These are phyloP conservation scores for Epichloe gansuensis DNA, from an alignment of 2,329 filamentous ascomycete species.

Conservation along the genomic window DNA sequence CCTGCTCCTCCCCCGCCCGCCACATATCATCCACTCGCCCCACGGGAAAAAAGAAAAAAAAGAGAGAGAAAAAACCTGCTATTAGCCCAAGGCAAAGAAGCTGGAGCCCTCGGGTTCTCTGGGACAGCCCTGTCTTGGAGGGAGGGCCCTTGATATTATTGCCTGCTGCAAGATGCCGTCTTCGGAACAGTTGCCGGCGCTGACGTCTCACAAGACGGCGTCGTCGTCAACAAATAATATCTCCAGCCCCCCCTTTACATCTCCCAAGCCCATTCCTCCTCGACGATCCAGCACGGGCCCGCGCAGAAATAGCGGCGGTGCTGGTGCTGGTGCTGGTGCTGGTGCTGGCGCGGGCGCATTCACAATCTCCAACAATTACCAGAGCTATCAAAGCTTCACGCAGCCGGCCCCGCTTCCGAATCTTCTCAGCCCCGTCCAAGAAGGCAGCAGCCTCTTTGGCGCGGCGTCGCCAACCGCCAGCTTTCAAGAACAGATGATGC, in stretches of 20 bases:
- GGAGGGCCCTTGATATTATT: background rate
- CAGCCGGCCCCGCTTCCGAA: constrained; percentile 12
- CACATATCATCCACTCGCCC: background rate
- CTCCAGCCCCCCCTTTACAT: background rate
- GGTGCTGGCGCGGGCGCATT: background rate
- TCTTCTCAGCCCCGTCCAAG: constrained; percentile 39
- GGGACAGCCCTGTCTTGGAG: background rate
- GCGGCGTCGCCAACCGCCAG: constrained; percentile 21
- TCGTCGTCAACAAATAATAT: constrained; percentile 11
- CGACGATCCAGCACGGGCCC: constrained; percentile 47
- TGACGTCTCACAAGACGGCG: constrained; percentile 13
- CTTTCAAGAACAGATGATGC: background rate
- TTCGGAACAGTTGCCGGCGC: background rate
- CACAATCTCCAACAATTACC: background rate
- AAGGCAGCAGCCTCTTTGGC: constrained; percentile 49
- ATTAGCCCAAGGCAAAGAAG: no score
- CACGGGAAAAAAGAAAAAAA: background rate
- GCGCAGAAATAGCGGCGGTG: constrained; percentile 8
- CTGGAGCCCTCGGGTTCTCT: no score
- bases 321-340: background rate
- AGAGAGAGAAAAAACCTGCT: no score
- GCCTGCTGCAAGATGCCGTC: background rate
- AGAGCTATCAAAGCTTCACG: constrained; percentile 1
- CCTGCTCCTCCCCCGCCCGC: background rate
- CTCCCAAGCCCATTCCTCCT: constrained; percentile 42